Percentiles rank a stretch among this genome's conserved stretches.
These are phyloP conservation scores for Arctium lappa DNA, from an alignment of 129 eudicot species.

Conservation along the genomic window DNA sequence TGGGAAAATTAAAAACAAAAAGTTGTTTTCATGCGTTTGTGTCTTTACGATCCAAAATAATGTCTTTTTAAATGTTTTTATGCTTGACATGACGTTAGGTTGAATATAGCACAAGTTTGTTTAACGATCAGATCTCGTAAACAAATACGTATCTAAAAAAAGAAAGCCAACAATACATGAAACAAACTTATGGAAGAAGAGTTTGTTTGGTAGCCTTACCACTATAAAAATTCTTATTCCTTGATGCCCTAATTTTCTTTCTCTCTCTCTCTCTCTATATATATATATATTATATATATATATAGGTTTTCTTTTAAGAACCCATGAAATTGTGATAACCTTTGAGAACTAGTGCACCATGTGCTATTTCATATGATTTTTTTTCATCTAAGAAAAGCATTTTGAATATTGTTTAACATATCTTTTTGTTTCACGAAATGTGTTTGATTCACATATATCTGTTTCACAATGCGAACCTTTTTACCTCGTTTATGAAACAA, in stretches of 20 bases:
- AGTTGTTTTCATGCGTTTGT: slow-evolving; percentile 20
- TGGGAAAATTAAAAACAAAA: slow-evolving; percentile 26
- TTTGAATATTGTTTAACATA: no score
- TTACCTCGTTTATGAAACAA: no score
- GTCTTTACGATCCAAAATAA: background rate
- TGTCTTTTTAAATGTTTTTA: background rate
- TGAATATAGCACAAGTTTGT: background rate
- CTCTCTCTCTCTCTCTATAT: background rate
- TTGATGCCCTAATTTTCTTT: background rate
- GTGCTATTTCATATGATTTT: no score
- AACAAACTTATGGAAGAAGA: slow-evolving; percentile 19
- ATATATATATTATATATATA: no score
- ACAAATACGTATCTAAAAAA: background rate
- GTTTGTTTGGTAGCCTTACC: slow-evolving; percentile 14
- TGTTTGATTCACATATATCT: no score
- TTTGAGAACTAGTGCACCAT: no score
- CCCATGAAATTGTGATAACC: no score
- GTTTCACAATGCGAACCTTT: no score
- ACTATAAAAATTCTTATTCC: slow-evolving; percentile 6
- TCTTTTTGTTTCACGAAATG: no score
- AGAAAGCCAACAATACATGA: background rate
- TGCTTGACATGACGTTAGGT: background rate
- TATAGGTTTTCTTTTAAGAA: no score
- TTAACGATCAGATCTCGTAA: background rate
- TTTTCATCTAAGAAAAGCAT: no score